These are phyloP conservation scores for Cyberlindnera xylosilytica DNA, from an alignment of 805 yeast species.

Conservation along the genomic window DNA sequence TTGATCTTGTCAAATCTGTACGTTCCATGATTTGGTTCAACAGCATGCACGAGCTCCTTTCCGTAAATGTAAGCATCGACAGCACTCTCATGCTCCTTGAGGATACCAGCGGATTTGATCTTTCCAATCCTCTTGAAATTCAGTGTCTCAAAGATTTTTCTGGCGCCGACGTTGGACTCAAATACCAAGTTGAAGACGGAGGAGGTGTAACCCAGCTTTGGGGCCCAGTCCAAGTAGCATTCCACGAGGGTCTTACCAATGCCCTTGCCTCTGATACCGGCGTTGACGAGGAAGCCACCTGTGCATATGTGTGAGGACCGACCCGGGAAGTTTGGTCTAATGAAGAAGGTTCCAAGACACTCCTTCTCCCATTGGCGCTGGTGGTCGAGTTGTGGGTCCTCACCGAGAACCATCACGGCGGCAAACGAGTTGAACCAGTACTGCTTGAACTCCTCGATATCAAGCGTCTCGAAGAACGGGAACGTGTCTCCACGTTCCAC, in stretches of 20 bases:
- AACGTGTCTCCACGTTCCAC: slow-evolving; percentile 83
- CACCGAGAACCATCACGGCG: slow-evolving; percentile 79
- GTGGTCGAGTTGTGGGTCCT: slow-evolving; percentile 47
- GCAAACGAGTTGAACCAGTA: slow-evolving; percentile 89
- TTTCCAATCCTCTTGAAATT: slow-evolving; percentile 78
- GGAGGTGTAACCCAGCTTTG: slow-evolving; percentile 80
- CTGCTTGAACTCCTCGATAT: slow-evolving; percentile 70
- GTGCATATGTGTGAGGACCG: slow-evolving; percentile 91
- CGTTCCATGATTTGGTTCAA: slow-evolving; percentile 43
- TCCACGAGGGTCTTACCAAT: slow-evolving; percentile 84
- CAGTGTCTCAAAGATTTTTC: slow-evolving; percentile 71
- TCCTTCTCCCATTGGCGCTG: slow-evolving; percentile 85
- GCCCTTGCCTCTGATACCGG: slow-evolving; percentile 89
- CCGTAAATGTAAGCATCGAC: slow-evolving; percentile 89
- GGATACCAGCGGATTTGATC: slow-evolving; percentile 81
- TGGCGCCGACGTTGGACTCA: slow-evolving; percentile 82
- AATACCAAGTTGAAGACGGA: slow-evolving; percentile 82
- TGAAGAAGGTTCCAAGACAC: slow-evolving; percentile 82
- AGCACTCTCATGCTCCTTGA: slow-evolving; percentile 79
- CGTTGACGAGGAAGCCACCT: slow-evolving; percentile 83
- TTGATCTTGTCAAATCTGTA: slow-evolving; percentile 67
- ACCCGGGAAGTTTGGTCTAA: slow-evolving; percentile 90
- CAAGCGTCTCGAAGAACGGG: slow-evolving; percentile 79
- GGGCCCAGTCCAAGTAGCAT: slow-evolving; percentile 88
- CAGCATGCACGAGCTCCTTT: slow-evolving; percentile 59